Conservation (phyloP, 495 filamentous ascomycete genomes). For the Friedmanniomyces simplex region DNA sequence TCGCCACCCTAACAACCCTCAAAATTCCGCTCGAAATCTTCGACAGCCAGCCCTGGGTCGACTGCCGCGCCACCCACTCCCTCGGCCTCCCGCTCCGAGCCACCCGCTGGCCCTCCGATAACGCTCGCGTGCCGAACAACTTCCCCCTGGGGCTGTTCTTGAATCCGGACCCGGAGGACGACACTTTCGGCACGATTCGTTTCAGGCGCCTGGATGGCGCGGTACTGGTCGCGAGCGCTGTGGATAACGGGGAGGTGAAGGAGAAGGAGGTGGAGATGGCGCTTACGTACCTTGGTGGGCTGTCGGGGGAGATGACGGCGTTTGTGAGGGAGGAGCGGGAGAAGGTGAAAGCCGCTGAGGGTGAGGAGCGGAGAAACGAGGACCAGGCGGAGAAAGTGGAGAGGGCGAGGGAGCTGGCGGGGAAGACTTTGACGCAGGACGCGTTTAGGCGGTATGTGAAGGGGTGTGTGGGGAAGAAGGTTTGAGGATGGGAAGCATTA, state of each 20-base stretch:
- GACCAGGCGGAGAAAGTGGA: background rate
- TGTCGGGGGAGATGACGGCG: background rate
- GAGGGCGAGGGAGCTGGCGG: background rate
- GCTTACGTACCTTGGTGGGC: background rate
- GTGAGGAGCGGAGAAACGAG: background rate
- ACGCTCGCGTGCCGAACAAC: background rate
- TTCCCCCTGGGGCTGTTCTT: background rate
- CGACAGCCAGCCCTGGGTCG: background rate
- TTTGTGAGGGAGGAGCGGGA: background rate
- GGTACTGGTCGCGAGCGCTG: background rate
- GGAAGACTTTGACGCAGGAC: background rate
- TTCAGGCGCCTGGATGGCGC: background rate
- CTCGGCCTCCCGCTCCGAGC: conserved; percentile 1
- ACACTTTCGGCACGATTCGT: background rate
- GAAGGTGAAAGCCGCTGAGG: background rate
- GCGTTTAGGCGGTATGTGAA: background rate
- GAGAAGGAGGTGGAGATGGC: background rate
- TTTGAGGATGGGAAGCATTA: background rate
- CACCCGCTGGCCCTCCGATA: background rate
- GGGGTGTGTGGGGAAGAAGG: background rate
- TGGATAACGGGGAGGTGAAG: background rate
- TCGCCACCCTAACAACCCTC: background rate
- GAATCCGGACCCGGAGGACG: background rate
- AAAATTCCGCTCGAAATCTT: background rate
- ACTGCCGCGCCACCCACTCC: background rate